phyloP scores from a whole-genome alignment of 2,329 filamentous ascomycete species.

The Hymenoscyphus linearis region DNA sequence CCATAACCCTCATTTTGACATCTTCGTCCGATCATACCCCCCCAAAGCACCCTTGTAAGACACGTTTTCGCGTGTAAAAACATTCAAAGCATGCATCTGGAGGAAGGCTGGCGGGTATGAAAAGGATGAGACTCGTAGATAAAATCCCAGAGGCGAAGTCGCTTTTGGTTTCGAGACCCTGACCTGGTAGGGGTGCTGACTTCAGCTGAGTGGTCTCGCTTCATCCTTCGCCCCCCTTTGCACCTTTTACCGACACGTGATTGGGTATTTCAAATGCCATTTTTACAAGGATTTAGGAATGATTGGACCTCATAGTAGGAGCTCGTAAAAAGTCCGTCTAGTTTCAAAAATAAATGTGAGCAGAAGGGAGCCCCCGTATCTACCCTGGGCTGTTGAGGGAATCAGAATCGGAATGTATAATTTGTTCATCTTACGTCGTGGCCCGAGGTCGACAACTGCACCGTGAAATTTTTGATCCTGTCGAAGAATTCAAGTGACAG shows the following conservation, averaged over 20 bases:
- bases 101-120: neutral
- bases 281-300: neutral
- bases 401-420: neutral
- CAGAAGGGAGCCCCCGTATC: neutral
- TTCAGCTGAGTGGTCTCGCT: neutral
- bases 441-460: neutral
- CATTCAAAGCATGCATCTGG: neutral
- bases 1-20: neutral
- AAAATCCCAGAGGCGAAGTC: neutral
- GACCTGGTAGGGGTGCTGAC: neutral
- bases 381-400: neutral
- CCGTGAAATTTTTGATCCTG: neutral
- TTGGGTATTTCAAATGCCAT: neutral
- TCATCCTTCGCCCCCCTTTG: neutral
- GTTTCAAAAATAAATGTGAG: neutral
- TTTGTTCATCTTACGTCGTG: neutral
- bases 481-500: neutral
- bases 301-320: neutral
- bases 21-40: neutral
- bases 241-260: neutral
- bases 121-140: neutral
- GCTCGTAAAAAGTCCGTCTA: neutral
- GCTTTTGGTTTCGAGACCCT: neutral
- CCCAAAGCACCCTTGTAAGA: neutral
- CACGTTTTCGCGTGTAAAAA: neutral